Percentiles rank a stretch among this genome's conserved stretches.
These are phyloP conservation scores for Apiotrichum siamense DNA, from an alignment of 1,284 basidiomycete species.

Conservation along the genomic window DNA sequence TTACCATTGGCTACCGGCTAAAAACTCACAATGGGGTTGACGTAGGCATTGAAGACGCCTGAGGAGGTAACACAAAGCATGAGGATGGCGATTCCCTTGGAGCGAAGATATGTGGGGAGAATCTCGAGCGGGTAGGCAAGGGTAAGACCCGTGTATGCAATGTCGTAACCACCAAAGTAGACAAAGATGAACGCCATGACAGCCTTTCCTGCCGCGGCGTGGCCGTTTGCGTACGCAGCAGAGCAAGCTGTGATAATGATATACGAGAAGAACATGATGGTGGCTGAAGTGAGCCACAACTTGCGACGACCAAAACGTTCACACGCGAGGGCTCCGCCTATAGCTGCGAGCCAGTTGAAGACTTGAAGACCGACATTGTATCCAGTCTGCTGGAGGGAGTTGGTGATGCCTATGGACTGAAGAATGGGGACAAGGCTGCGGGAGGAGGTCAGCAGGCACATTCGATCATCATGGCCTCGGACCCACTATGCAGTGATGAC, in stretches of 20 bases:
- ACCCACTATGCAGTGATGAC: not conserved
- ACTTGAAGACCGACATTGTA: conserved; percentile 24
- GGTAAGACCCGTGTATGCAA: conserved; percentile 8
- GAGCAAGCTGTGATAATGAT: conserved; percentile 16
- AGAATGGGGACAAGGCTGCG: conserved; percentile 7
- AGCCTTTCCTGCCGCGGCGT: conserved; percentile 17
- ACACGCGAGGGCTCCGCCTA: conserved; percentile 15
- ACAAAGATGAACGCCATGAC: conserved; percentile 13
- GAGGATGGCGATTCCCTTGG: conserved; percentile 11
- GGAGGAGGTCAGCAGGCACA: too few relatives aligned
- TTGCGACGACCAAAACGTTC: conserved; percentile 23
- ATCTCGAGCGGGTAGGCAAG: conserved; percentile 22
- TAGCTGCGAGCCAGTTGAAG: conserved; percentile 17
- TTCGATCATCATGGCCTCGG: too few relatives aligned
- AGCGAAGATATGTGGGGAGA: conserved; percentile 15
- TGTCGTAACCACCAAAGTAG: conserved; percentile 12
- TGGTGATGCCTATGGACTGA: conserved; percentile 16
- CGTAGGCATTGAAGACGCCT: conserved; percentile 15
- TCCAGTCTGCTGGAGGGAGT: conserved; percentile 13
- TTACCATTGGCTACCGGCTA: too few relatives aligned
- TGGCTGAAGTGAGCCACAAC: conserved; percentile 17
- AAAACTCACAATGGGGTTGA: conserved; percentile 27
- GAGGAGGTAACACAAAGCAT: not conserved
- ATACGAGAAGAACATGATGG: conserved; percentile 20
- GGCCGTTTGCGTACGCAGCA: conserved; percentile 17